Conservation (phyloP, 257 asterid genomes). For the Coffea canephora region DNA sequence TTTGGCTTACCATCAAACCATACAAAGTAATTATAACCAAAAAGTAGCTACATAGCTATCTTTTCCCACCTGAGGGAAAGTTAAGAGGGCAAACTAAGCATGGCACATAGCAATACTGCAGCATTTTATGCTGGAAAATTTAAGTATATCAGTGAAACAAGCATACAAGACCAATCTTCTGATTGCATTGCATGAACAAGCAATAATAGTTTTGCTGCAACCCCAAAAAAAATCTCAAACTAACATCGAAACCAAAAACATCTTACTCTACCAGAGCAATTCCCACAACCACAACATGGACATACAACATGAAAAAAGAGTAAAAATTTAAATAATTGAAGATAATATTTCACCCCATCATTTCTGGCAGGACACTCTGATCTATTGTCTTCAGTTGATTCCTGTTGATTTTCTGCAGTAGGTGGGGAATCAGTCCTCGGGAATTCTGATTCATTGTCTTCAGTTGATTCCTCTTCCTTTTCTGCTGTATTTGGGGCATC, state of each 20-base stretch:
- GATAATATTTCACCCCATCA: slow-evolving; percentile 44
- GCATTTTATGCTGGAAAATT: neutral
- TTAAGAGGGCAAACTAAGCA: neutral
- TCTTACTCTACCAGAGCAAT: neutral
- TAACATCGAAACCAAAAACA: neutral
- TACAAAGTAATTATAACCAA: neutral
- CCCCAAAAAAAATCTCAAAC: neutral
- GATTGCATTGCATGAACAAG: neutral
- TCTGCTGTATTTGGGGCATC: neutral
- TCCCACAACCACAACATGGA: neutral
- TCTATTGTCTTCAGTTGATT: slow-evolving; percentile 27
- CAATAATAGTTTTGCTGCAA: neutral
- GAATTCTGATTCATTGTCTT: slow-evolving; percentile 10
- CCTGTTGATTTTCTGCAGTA: slow-evolving; percentile 21
- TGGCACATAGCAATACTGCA: neutral
- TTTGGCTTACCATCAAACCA: neutral
- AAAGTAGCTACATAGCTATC: neutral
- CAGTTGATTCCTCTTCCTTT: neutral
- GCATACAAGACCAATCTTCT: neutral
- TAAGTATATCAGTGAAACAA: too few relatives aligned
- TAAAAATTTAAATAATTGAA: slow-evolving; percentile 11
- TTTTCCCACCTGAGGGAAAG: neutral
- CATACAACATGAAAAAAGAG: neutral
- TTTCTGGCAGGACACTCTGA: slow-evolving; percentile 31
- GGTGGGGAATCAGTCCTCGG: slow-evolving; percentile 23